A percentile compares a stretch with the other conserved stretches of the same genome.
phyloP scores from a whole-genome alignment of 73 alveolate species.

The Blepharisma stoltei region DNA sequence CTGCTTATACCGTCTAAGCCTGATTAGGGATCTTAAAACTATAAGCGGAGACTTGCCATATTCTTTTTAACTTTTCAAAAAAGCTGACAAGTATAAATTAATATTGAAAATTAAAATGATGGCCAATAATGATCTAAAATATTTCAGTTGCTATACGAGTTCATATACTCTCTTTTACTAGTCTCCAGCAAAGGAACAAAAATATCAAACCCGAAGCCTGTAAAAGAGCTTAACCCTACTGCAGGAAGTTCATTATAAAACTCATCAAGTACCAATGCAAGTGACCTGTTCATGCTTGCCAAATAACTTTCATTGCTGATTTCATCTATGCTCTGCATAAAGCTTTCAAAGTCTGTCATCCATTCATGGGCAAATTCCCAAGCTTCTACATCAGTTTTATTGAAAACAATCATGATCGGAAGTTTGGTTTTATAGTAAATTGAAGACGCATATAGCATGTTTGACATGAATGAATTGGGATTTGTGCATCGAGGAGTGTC shows the following conservation, averaged over 20 bases:
- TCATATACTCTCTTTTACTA: constrained; percentile 42
- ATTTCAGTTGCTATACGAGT: too few relatives aligned
- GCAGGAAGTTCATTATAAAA: constrained; percentile 59
- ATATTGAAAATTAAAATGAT: too few relatives aligned
- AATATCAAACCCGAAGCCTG: constrained; percentile 77
- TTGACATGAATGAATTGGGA: constrained; percentile 95
- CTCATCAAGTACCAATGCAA: constrained; percentile 75
- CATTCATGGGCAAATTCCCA: constrained; percentile 70
- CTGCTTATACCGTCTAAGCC: too few relatives aligned
- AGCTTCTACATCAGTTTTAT: constrained; percentile 81
- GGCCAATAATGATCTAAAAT: too few relatives aligned
- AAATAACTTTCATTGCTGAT: constrained; percentile 59
- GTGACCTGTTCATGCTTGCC: constrained; percentile 52
- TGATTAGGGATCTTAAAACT: too few relatives aligned
- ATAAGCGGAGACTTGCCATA: too few relatives aligned
- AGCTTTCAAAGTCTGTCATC: constrained; percentile 70
- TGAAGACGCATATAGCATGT: constrained; percentile 89
- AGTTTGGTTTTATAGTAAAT: constrained; percentile 87
- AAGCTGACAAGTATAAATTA: too few relatives aligned
- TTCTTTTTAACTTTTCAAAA: too few relatives aligned
- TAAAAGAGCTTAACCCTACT: constrained; percentile 67
- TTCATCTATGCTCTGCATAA: constrained; percentile 53
- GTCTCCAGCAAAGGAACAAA: constrained; percentile 32
- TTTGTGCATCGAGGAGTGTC: constrained; percentile 91
- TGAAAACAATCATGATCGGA: constrained; percentile 87